Percentiles rank a stretch among this genome's conserved stretches.
Conservation (phyloP, 2,329 filamentous ascomycete genomes). For the Cytospora mali region DNA sequence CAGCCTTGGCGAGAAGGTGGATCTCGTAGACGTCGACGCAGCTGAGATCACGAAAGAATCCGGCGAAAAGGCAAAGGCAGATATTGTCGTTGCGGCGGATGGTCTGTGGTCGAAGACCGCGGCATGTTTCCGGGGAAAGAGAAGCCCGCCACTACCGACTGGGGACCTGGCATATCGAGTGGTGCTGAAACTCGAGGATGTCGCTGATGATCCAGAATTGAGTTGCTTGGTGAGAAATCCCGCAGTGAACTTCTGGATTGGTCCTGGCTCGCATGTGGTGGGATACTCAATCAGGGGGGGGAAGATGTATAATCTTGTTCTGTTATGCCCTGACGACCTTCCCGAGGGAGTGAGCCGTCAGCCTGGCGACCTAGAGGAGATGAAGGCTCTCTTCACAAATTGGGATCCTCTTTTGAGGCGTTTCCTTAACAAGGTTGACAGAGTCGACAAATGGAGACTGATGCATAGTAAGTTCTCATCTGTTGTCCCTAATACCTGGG, state of each 20-base stretch:
- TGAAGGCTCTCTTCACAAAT: constrained; percentile 58
- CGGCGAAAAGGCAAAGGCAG: constrained; percentile 46
- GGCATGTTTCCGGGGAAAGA: constrained; percentile 47
- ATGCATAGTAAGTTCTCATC: constrained; percentile 50
- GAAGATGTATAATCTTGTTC: constrained; percentile 65
- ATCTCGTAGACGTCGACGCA: constrained; percentile 49
- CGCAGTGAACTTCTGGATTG: constrained; percentile 64
- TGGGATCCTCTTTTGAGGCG: constrained; percentile 64
- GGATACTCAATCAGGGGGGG: constrained; percentile 64
- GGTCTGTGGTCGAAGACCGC: constrained; percentile 65
- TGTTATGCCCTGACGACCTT: constrained; percentile 64
- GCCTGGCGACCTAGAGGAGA: constrained; percentile 60
- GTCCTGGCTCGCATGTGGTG: constrained; percentile 62
- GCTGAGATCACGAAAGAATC: constrained; percentile 44
- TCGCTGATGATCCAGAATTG: constrained; percentile 52
- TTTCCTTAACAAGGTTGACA: constrained; percentile 53
- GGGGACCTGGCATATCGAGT: constrained; percentile 69
- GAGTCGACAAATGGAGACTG: constrained; percentile 70
- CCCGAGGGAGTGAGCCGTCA: constrained; percentile 50
- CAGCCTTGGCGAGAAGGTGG: constrained; percentile 50
- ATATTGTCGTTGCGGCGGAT: constrained; percentile 65
- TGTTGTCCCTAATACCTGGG: too few relatives aligned
- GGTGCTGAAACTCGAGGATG: constrained; percentile 54
- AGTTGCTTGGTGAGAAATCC: constrained; percentile 55
- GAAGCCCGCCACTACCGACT: constrained; percentile 56